These are phyloP conservation scores for Plantago elongata DNA, from an alignment of 257 asterid genomes.

Conservation along the genomic window DNA sequence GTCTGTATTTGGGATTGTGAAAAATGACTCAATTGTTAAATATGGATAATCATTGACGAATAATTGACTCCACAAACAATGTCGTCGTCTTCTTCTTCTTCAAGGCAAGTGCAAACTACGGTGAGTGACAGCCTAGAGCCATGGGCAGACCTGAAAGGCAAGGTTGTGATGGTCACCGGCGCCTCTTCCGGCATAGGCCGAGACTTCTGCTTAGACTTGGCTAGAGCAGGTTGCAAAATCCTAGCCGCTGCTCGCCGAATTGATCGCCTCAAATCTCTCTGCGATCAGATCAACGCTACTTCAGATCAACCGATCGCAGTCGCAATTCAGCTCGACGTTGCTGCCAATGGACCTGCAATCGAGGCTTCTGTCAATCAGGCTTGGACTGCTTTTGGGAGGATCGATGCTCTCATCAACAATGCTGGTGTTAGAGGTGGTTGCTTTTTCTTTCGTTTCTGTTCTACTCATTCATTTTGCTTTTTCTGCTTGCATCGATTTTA, in stretches of 20 bases:
- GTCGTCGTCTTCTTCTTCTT: too few relatives aligned
- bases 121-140: slow-evolving; percentile 48
- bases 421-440: slow-evolving; percentile 62
- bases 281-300: slow-evolving; percentile 46
- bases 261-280: slow-evolving; percentile 45
- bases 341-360: slow-evolving; percentile 27
- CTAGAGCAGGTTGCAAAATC: slow-evolving; percentile 63
- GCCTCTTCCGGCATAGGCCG: slow-evolving; percentile 84
- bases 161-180: slow-evolving; percentile 74
- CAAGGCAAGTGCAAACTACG: too few relatives aligned
- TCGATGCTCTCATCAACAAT: slow-evolving; percentile 59
- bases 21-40: too few relatives aligned
- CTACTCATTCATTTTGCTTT: too few relatives aligned
- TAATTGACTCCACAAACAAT: not conserved
- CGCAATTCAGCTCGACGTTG: slow-evolving; percentile 58
- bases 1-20: too few relatives aligned
- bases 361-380: slow-evolving; percentile 46
- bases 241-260: slow-evolving; percentile 65
- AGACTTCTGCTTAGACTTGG: slow-evolving; percentile 55
- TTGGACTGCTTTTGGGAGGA: slow-evolving; percentile 60
- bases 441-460: not conserved
- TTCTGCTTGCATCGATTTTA: too few relatives aligned
- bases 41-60: too few relatives aligned
- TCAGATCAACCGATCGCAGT: slow-evolving; percentile 30
- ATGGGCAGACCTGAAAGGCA: slow-evolving; percentile 47